Base-by-base conservation (phyloP, 73 alveolate species). In the Paramecium caudatum region DNA sequence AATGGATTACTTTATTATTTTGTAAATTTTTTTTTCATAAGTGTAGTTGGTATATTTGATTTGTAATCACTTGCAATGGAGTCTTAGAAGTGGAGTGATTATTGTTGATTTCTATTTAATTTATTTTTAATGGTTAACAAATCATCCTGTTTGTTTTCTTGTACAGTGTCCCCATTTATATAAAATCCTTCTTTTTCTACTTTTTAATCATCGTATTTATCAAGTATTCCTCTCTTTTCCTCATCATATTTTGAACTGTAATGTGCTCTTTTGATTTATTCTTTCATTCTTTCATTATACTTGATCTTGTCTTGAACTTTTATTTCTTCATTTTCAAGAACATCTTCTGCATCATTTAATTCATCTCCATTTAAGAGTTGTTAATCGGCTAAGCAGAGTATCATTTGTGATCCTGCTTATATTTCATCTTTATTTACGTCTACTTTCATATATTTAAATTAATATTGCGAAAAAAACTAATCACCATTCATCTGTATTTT, bases 391-490 rank as follows among this genome's bases (percentile, higher is more conserved):
- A 74, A 41, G 27, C 46, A 27, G 19, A 74, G 65, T 16, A 74
- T 74, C 65, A 74, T 17, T 32, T 68, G 25, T 12, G 45, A 63
- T 36, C 41, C 65, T 74, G n/a, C 46, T 41, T 43, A 17, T 32
- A 74, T 74, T 43, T 74, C 88, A 74, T 74, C 88, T 12, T 12
- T 7, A 74, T 74, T 74, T 36, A 74, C 70, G 62, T 74, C 69
- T 74, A 74, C 88, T 45, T 74, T 74, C 6, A 74, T 55, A 27
- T n/a, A n/a, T n/a, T n/a, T n/a, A n/a, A n/a, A n/a, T n/a, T n/a
- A n/a, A n/a, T n/a, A n/a, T 23, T 55, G 32, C 30, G 46, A 8
- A 15, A 49, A 1, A 49, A 33, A 6, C 70, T 21, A 17, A 49
- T 68, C 84, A 68, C 84, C 84, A 68, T 16, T 68, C 84, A 33